phyloP scores from a whole-genome alignment of 495 filamentous ascomycete species.

The Xylaria cubensis region DNA sequence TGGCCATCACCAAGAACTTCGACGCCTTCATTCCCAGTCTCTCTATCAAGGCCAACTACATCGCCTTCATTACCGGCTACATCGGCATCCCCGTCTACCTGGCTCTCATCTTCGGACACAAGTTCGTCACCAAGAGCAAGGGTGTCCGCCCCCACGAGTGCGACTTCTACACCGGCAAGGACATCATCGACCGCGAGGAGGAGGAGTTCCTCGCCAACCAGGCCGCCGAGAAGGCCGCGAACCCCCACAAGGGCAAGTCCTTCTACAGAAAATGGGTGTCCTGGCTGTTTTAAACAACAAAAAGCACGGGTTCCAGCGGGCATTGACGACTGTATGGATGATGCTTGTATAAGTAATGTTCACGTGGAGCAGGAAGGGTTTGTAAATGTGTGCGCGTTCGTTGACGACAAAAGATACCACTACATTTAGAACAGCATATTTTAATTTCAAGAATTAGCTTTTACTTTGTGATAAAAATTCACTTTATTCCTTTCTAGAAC shows the following conservation, averaged over 20 bases:
- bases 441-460: constrained; percentile 1
- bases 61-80: constrained; percentile 82
- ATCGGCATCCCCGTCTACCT: constrained; percentile 83
- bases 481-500: not conserved
- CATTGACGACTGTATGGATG: not conserved
- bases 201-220: constrained; percentile 67
- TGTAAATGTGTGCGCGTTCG: constrained; percentile 9
- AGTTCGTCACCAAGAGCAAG: constrained; percentile 60
- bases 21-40: constrained; percentile 67
- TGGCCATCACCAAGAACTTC: constrained; percentile 80
- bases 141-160: constrained; percentile 62
- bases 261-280: constrained; percentile 70
- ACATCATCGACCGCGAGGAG: constrained; percentile 76
- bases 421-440: constrained; percentile 1
- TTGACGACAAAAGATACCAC: constrained; percentile 13
- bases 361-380: not conserved
- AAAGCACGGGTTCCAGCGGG: not conserved
- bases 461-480: not conserved
- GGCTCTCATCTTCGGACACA: constrained; percentile 74
- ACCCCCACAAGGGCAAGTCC: constrained; percentile 38
- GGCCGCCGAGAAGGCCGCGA: constrained; percentile 50
- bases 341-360: constrained; percentile 1
- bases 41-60: constrained; percentile 60
- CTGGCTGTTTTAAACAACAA: constrained; percentile 65
- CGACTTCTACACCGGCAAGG: constrained; percentile 76